These are phyloP conservation scores for Tolypocladium amazonense DNA, from an alignment of 2,329 filamentous ascomycete species.

Conservation along the genomic window DNA sequence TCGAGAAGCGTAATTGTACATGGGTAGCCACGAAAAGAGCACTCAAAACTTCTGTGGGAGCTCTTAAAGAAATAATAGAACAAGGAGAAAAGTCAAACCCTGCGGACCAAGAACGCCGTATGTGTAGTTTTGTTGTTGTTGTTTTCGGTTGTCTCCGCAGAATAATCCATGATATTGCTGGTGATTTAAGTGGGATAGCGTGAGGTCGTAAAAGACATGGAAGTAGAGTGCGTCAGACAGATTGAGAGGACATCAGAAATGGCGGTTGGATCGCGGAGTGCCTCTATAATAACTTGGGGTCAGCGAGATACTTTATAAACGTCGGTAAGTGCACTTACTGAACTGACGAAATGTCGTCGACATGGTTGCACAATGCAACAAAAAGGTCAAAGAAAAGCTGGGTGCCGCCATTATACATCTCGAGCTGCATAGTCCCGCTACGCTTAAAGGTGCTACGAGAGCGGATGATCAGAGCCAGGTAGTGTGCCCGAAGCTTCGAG, in stretches of 20 bases:
- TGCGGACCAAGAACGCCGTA: conserved; percentile 5
- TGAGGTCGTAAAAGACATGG: conserved; percentile 11
- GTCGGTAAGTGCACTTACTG: conserved; percentile 31
- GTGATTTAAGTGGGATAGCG: background rate
- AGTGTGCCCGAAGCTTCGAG: conserved; percentile 84
- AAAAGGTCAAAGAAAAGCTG: conserved; percentile 89
- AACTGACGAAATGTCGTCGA: conserved; percentile 55
- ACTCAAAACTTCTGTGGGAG: background rate
- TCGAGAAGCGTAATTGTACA: conserved; percentile 24
- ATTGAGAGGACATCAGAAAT: conserved; percentile 14
- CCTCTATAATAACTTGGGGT: conserved; percentile 12
- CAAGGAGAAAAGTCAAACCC: conserved; percentile 1
- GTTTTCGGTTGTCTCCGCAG: background rate
- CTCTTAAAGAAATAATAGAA: background rate
- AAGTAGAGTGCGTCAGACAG: background rate
- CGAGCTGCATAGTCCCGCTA: conserved; percentile 89
- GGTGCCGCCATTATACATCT: conserved; percentile 79
- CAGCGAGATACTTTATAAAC: background rate
- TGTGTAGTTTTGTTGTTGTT: background rate
- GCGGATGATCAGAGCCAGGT: conserved; percentile 84
- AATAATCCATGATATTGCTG: background rate
- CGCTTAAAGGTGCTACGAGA: conserved; percentile 82
- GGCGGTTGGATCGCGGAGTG: conserved; percentile 38
- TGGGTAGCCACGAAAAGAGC: conserved; percentile 8
- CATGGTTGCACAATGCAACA: conserved; percentile 85